Percentiles rank a stretch among this genome's conserved stretches.
Evolutionary conservation across 2,329 filamentous ascomycete genomes (phyloP).

Genomic region (Pezicula neosporulosa): DNA sequence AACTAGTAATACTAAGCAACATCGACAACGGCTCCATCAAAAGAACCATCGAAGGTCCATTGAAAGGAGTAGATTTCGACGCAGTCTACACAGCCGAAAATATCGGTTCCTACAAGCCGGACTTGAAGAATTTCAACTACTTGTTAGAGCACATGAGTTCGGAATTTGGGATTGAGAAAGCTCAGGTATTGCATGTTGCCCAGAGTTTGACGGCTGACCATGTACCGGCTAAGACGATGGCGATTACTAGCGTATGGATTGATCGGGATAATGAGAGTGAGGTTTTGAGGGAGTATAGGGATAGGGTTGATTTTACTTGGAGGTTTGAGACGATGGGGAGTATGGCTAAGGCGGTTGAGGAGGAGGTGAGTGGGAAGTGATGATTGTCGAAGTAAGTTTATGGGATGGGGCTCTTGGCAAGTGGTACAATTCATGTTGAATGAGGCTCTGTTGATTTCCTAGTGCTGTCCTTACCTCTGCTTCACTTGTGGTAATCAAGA

Average conservation of each 20-base stretch:
- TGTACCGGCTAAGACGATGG: slow-evolving; percentile 55
- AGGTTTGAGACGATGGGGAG: slow-evolving; percentile 54
- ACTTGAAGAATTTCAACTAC: slow-evolving; percentile 61
- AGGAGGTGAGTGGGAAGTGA: slow-evolving; percentile 19
- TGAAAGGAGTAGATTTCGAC: slow-evolving; percentile 52
- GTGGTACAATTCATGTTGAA: too few relatives aligned
- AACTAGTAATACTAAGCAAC: slow-evolving; percentile 53
- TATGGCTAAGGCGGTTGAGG: slow-evolving; percentile 55
- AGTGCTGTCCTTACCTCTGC: too few relatives aligned
- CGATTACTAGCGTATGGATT: slow-evolving; percentile 60
- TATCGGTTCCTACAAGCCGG: slow-evolving; percentile 69
- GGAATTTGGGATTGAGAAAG: slow-evolving; percentile 53
- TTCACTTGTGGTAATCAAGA: too few relatives aligned
- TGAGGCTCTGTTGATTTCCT: too few relatives aligned
- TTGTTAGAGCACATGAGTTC: slow-evolving; percentile 51
- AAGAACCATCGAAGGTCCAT: slow-evolving; percentile 37
- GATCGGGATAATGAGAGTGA: slow-evolving; percentile 34
- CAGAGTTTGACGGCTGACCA: slow-evolving; percentile 72
- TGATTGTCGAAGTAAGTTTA: too few relatives aligned
- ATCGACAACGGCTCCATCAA: slow-evolving; percentile 51
- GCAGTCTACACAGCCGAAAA: slow-evolving; percentile 66
- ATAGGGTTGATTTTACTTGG: slow-evolving; percentile 44
- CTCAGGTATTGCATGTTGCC: slow-evolving; percentile 60
- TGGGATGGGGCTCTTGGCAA: too few relatives aligned
- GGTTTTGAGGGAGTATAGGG: slow-evolving; percentile 38